Conservation (phyloP, 352 stramenopile species). For the Phytophthora citrophthora region DNA sequence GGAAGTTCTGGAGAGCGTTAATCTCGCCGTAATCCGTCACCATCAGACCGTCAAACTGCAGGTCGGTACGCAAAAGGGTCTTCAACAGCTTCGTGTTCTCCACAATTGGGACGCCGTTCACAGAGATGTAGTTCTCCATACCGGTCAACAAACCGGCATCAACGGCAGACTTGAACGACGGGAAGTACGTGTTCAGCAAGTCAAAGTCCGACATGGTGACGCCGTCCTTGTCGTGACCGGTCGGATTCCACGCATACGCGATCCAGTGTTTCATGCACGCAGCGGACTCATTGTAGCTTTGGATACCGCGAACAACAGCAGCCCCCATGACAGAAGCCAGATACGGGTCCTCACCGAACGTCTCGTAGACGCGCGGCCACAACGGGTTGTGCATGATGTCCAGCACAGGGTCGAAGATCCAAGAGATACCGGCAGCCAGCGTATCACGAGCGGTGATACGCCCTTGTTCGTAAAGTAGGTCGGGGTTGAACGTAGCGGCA, state of each 20-base stretch:
- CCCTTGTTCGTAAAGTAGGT: conserved; percentile 61
- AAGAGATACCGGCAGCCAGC: conserved; percentile 77
- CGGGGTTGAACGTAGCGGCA: conserved; percentile 86
- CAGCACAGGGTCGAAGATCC: conserved; percentile 87
- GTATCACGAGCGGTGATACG: conserved; percentile 59
- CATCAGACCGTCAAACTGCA: conserved; percentile 82
- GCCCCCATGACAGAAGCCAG: conserved; percentile 75
- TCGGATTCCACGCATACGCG: conserved; percentile 73
- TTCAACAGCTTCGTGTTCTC: conserved; percentile 71
- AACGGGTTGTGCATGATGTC: conserved; percentile 82
- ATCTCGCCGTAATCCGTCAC: conserved; percentile 93
- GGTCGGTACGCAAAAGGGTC: conserved; percentile 71
- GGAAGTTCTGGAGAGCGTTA: conserved; percentile 66
- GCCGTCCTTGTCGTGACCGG: conserved; percentile 77
- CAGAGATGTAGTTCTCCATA: conserved; percentile 93
- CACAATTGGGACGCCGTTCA: conserved; percentile 89
- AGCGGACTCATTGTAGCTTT: conserved; percentile 59
- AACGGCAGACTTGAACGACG: conserved; percentile 74
- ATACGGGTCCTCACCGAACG: conserved; percentile 90
- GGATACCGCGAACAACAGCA: conserved; percentile 72
- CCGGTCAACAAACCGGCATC: conserved; percentile 76
- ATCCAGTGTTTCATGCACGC: conserved; percentile 89
- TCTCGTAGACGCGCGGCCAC: conserved; percentile 90
- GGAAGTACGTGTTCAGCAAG: conserved; percentile 79
- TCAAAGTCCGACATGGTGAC: conserved; percentile 70